Base-by-base conservation (phyloP, 805 yeast genomes). In the Candida golubevii region DNA sequence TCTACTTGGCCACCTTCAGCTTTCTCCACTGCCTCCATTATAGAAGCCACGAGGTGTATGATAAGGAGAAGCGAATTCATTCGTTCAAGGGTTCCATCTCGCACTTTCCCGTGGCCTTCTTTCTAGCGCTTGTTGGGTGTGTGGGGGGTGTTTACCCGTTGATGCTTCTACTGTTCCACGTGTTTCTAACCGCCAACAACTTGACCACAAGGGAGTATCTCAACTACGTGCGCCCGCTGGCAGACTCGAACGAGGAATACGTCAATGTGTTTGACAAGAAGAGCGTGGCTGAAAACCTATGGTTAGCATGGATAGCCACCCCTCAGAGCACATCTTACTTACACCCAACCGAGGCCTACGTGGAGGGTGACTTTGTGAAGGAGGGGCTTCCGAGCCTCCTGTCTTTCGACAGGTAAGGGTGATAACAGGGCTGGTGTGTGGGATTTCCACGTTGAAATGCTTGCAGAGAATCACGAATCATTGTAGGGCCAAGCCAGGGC, bases 201-300 rank as follows among this genome's bases (percentile, higher is more conserved):
- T 72, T 83, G 49, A 82, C 90, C 8, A 86, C 95, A 7, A 71
- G 89, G 49, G 96, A 87, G 53, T 86, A 75, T 56, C 64, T 87
- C 39, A 77, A 75, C 54, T 62, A 72, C 37, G 47, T 46, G 26
- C 63, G 69, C 7, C 69, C 74, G 9, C 56, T 65, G 5, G 59
- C 55, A 13, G 54, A 55, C 10, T 62, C 59, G 46, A 55, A 65
- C 35, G 51, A 53, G 28, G 69, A 67, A 30, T 69, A 54, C 45
- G 55, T 59, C 28, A 69, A 69, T 53, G 67, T 63, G 15, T 69
- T 52, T 44, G 57, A 62, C 29, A 56, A 63, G 3, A 36, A 45
- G 5, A 56, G 58, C 12, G 33, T 63, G 1, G 41, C 51, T 29
- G 49, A 53, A 18, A 71, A 70, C 45, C 48, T 66, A 33, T 66